phyloP scores from a whole-genome alignment of 2,329 filamentous ascomycete species.

The Calonectria leucothoes region DNA sequence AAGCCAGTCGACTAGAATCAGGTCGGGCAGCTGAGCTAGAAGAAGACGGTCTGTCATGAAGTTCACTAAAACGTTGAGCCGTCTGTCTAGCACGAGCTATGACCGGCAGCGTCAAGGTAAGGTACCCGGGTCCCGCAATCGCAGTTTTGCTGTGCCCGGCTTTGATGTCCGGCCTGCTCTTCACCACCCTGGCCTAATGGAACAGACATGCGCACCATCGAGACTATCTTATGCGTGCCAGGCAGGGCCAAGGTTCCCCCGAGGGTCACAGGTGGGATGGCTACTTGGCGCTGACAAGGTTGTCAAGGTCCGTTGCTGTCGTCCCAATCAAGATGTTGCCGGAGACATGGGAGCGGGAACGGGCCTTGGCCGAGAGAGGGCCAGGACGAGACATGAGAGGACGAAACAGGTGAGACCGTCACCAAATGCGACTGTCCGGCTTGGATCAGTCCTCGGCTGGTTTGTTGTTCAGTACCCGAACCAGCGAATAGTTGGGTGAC shows the following conservation, averaged over 20 bases:
- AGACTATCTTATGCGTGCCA: constrained; percentile 16
- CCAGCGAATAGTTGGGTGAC: constrained; percentile 10
- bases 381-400: constrained; percentile 6
- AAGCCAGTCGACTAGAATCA: constrained; percentile 18
- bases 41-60: constrained; percentile 7
- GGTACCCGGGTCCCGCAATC: constrained; percentile 35
- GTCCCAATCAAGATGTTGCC: constrained; percentile 16
- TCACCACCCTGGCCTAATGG: constrained; percentile 13
- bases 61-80: constrained; percentile 3
- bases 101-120: constrained; percentile 37
- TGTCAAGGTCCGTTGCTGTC: not conserved
- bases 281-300: constrained; percentile 12
- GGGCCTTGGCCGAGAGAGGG: constrained; percentile 26
- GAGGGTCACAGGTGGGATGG: not conserved
- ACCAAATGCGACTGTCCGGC: constrained; percentile 4
- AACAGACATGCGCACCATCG: constrained; percentile 24
- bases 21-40: constrained; percentile 7
- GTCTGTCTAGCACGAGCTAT: constrained; percentile 10
- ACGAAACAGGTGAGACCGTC: constrained; percentile 10
- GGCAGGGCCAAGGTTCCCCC: not conserved
- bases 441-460: constrained; percentile 1
- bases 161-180: not conserved
- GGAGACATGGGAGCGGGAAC: constrained; percentile 26
- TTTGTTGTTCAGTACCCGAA: constrained; percentile 1
- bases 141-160: constrained; percentile 2